Base-by-base conservation (phyloP, 2,329 filamentous ascomycete genomes). In the Cladosporium sp. region DNA sequence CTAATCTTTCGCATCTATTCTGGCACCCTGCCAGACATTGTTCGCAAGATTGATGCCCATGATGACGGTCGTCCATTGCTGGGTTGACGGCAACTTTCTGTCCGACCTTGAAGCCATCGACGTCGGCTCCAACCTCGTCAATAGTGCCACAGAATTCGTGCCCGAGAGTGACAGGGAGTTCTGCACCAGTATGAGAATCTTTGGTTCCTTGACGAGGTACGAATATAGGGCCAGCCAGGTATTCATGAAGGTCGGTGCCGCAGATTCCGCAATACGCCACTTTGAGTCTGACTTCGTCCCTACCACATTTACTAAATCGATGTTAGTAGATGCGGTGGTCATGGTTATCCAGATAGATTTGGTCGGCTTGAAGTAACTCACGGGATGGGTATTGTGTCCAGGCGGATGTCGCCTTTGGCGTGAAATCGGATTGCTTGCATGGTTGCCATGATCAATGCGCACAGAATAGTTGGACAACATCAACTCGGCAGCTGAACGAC, bases 401-500 rank as follows among this genome's bases (percentile, higher is more conserved):
- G 36, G 24, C 71, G 68, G 36, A 72, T 67, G 55, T 72, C 71
- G 38, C 68, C 64, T 24, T 66, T 62, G 14, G 66, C 71, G 54
- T 72, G 70, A 44, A 72, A 72, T n/a, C 68, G 65, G 10, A 70
- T 57, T 24, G 70, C 70, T 30, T 67, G 69, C 71, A 72, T 72
- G 28, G n/a, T 58, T 12, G 47, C 24, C 21, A 36, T 52, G 26
- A 12, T 21, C 36, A 6, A 51, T 36, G 18, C n/a, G 30, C 4
- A 55, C n/a, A 12, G 11, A n/a, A 8, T 18, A 32, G 14, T 7
- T 34, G 18, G 4, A 14, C 3, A 14, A 34, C 12, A 11, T 14
- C 11, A 30, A 34, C 18, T 18, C 8, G 24, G 30, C 8, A 28
- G 26, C 28, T 28, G 18, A 54, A 10, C 15, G 15, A 32, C 6